Base-by-base conservation (phyloP, 805 yeast genomes). In the Candida incommunis region DNA sequence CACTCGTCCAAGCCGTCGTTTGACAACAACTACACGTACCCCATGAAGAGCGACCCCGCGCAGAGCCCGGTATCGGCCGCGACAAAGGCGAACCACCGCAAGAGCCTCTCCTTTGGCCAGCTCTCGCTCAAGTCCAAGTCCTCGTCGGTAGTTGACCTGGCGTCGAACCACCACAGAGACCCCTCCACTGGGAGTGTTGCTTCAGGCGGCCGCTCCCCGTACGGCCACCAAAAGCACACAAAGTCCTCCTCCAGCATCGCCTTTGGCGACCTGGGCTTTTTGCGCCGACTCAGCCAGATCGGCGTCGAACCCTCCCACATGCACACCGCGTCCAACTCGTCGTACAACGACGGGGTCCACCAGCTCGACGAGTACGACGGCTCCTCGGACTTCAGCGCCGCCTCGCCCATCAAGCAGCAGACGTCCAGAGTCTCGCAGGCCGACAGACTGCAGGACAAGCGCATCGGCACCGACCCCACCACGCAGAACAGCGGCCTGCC, bases 341-440 rank as follows among this genome's bases (percentile, higher is more conserved):
- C 37, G 7, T 31, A 31, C 18, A 16, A 18, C n/a, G 37, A 31
- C 18, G 18, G 7, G 43, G 45, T n/a, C 45, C 35, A 26, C 31
- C 43, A 18, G 41, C 43, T 26, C 41, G 40, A 16, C 41, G 47
- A 15, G 41, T 22, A 44, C 13, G 22, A 41, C 20, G 43, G 34
- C 44, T 22, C 21, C 4, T 21, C 37, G 18, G 37, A 31, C 37
- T 31, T 31, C 20, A 31, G 37, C n/a, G 37, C 37, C 4, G 27
- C 27, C 15, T 51, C 50, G 40, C 45, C 50, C 20, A 40, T 43
- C 42, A 50, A 50, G 41, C 53, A 51, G 15, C 46, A 51, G 3
- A 41, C 53, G 31, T 46, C 50, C 9, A 42, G 46, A 25, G 37
- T 50, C 23, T 15, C 26, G 25, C 45, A 46, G 23, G 43, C 51